phyloP scores from a whole-genome alignment of 2,329 filamentous ascomycete species.

The Ceratocystis harringtonii region DNA sequence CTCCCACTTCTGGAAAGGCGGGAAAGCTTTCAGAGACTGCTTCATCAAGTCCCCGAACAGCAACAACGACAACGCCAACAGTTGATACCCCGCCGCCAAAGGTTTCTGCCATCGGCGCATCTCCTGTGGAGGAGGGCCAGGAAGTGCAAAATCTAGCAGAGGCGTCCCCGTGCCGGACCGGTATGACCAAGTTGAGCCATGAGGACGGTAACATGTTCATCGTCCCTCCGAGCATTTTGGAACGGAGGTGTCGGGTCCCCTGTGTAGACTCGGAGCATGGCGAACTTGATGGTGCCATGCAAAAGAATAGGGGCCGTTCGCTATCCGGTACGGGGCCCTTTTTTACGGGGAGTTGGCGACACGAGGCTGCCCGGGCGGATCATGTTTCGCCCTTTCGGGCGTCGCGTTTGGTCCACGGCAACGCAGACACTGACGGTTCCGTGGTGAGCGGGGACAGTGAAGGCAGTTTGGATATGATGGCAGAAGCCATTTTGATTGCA shows the following conservation, averaged over 20 bases:
- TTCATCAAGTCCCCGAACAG: background rate
- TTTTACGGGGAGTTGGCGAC: slow-evolving; percentile 16
- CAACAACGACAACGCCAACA: background rate
- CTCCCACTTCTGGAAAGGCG: background rate
- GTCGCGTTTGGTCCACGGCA: slow-evolving; percentile 9
- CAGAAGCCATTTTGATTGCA: slow-evolving; percentile 9
- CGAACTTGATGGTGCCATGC: background rate
- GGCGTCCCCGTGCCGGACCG: slow-evolving; percentile 3
- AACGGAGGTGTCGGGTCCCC: slow-evolving; percentile 5
- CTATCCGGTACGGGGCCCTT: slow-evolving; percentile 13
- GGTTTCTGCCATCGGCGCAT: background rate
- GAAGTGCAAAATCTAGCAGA: background rate
- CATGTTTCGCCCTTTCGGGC: slow-evolving; percentile 16
- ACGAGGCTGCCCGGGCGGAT: slow-evolving; percentile 10
- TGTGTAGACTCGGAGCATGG: background rate
- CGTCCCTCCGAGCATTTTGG: slow-evolving; percentile 3
- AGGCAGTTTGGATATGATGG: slow-evolving; percentile 12
- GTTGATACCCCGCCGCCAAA: background rate
- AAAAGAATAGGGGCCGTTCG: slow-evolving; percentile 8
- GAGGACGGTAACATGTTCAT: slow-evolving; percentile 9
- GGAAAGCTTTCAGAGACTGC: background rate
- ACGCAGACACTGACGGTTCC: background rate
- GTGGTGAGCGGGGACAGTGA: slow-evolving; percentile 8
- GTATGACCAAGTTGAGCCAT: slow-evolving; percentile 8
- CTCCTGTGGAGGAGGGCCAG: background rate